Evolutionary conservation across 1,284 basidiomycete species (phyloP).

Genomic region (Pseudozyma hubeiensis): DNA sequence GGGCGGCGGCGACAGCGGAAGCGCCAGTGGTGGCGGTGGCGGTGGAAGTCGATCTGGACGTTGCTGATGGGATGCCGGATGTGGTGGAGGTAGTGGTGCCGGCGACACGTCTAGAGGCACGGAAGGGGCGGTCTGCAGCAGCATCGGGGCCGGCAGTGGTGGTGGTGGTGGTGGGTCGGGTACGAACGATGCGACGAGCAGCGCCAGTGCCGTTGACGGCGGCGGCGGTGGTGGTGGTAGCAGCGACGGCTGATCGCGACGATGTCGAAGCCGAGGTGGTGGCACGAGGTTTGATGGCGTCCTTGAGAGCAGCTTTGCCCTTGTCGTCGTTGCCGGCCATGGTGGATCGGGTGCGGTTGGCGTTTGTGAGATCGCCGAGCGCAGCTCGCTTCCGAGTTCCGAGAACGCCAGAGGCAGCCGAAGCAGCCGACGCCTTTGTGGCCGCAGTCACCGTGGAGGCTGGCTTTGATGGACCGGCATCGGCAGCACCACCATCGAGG

Average conservation of each 20-base stretch:
- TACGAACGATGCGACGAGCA: constrained; percentile 48
- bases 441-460: constrained; percentile 34
- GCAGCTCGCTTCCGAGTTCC: constrained; percentile 66
- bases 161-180: constrained; percentile 35
- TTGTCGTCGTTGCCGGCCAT: constrained; percentile 41
- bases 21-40: constrained; percentile 8
- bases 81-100: constrained; percentile 33
- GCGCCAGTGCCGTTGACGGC: constrained; percentile 35
- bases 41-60: constrained; percentile 28
- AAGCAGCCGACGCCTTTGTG: constrained; percentile 31
- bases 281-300: constrained; percentile 47
- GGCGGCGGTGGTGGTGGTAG: constrained; percentile 28
- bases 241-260: constrained; percentile 25
- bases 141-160: constrained; percentile 20
- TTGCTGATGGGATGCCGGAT: constrained; percentile 28
- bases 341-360: constrained; percentile 48
- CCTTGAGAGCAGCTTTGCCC: constrained; percentile 49
- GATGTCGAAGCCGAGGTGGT: constrained; percentile 32
- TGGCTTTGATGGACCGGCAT: constrained; percentile 52
- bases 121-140: constrained; percentile 38
- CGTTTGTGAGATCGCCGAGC: constrained; percentile 66
- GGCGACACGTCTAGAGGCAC: constrained; percentile 37
- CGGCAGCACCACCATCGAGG: constrained; percentile 30
- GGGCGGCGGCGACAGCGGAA: constrained; percentile 22
- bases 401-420: constrained; percentile 47